Base-by-base conservation (phyloP, 1,284 basidiomycete species). In the Ganoderma multipileum region DNA sequence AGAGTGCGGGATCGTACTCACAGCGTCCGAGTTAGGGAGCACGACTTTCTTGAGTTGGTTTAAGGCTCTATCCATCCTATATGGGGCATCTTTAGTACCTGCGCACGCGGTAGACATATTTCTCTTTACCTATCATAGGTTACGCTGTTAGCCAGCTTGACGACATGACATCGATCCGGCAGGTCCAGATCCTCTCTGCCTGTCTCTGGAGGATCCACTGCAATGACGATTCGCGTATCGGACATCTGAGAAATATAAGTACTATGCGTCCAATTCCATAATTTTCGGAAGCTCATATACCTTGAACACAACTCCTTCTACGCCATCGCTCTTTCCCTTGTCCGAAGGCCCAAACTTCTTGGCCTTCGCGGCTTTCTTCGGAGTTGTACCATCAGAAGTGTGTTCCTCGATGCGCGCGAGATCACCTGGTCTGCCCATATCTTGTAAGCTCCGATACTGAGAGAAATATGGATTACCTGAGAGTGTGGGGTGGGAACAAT, bases 91-190 rank as follows among this genome's bases (percentile, higher is more conserved):
- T 20, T 50, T 23, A 28, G 42, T 33, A 47, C 28, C 9, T 16
- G 38, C 7, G 8, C 47, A 50, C 36, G 14, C 14, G 18, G 20
- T 44, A 11, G 28, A 62, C 16, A 30, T 23, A 5, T 5, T 23
- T 7, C 7, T 54, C 28, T 76, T 58, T 76, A 92, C 94, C 96
- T 87, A 76, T 98, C 95, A 77, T 94, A 97, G 0, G 97, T 98
- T 12, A 94, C 90, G 61, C 91, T 95, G 75, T 98, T 98, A 5
- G 95, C 96, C 2, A 98, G 85, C 79, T 98, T 98, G 64, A 98
- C 81, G 69, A 97, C 81, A 18, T 94, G 84, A 77, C 95, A 93
- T 52, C 93, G 84, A 73, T 96, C 94, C 1, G 96, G 95, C 0
- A 97, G 79, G 71, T 95, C 93, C 7, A 94, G 79, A 47, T 93